Evolutionary conservation across 1,284 basidiomycete species (phyloP), one percentile per base, ranked within the genome.

Genomic region (Pyrrhoderma lamaoense): DNA sequence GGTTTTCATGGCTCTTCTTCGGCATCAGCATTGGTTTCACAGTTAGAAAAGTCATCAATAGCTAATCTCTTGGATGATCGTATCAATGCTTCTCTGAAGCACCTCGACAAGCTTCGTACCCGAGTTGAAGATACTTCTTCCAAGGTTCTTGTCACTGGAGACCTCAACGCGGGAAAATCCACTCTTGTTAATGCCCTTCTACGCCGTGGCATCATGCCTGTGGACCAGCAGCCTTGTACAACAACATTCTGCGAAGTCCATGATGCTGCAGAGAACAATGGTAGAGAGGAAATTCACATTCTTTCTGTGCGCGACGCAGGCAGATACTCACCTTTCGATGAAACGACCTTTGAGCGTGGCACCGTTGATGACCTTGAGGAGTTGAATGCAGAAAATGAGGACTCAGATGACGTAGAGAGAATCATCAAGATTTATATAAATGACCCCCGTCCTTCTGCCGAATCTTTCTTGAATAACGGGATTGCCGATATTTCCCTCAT

Each of bases 91-190:
- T 81, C 93, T 5, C 68, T 90, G 47, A 74, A 76, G 11, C 94
- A 99, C 63, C 80, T 99, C 53, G 79, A 87, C 57, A 89, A 88
- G 60, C 83, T 99, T 56, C 83, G 86, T 46, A 75, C 80, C 52
- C 88, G 96, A 44, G 85, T 99, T 18, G 76, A 89, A 64, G 95
- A 98, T 67, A 93, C 84, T 2, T 90, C 92, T 11, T 95, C 92
- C 60, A 93, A 97, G 65, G 94, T 99, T 42, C 82, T 99, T 56
- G 92, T 99, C 55, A 99, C 96, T n/a, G 96, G 96, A 58, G 96
- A 99, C 67, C 77, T 99, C 54, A 99, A 99, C 65, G 90, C 96
- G 27, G 96, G 96, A 62, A 99, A 99, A 70, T 97, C 93, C 31
- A 99, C 96, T 0, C 89, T 99, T 63, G 92, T 99, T 66, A 99